Evolutionary conservation across 2,329 filamentous ascomycete genomes (phyloP), one percentile per base, ranked within the genome.

Genomic region (Ilyonectria mors-panacis): DNA sequence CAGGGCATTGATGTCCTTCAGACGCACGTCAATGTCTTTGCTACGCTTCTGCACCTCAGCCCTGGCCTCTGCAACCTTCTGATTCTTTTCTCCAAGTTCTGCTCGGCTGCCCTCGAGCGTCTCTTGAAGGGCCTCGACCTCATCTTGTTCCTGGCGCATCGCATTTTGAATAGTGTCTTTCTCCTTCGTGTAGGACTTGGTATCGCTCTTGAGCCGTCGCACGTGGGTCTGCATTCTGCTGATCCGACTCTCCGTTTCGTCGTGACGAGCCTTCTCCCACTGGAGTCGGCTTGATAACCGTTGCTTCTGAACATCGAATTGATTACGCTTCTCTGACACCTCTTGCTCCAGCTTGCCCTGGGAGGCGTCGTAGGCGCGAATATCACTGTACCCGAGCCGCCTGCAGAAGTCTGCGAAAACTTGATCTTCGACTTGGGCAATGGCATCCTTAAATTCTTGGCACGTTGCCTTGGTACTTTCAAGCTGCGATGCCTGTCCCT

Each of bases 281-380:
- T 83, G 85, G 55, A 91, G 80, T 54, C 85, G 85, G 73, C 83
- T 88, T 68, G 92, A 87, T 33, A 98, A 84, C 47, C 91, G 90
- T 74, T 94, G 91, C 77, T 91, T 93, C 78, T 99, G 96, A 4
- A 92, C 91, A 63, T 92, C 93, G 75, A 97, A 98, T 72, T 95
- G 91, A 59, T 93, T 91, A 69, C 94, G 94, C 84, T 95, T 95
- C 80, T 96, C 91, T 1, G 92, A 91, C 50, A 93, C 93, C 78
- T 98, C 94, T 79, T 97, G 94, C 80, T 98, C 95, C 55, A 97
- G 85, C 47, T 93, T 94, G 55, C 96, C 95, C 81, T 98, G 96
- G 73, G 97, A 95, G 28, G 92, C 92, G 78, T 98, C 94, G 76
- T 98, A 99, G 65, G 94, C 93, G 65, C 95, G 93, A 70, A 99